phyloP scores from a whole-genome alignment of 305 asterid genomes.

The Fraxinus paxiana region DNA sequence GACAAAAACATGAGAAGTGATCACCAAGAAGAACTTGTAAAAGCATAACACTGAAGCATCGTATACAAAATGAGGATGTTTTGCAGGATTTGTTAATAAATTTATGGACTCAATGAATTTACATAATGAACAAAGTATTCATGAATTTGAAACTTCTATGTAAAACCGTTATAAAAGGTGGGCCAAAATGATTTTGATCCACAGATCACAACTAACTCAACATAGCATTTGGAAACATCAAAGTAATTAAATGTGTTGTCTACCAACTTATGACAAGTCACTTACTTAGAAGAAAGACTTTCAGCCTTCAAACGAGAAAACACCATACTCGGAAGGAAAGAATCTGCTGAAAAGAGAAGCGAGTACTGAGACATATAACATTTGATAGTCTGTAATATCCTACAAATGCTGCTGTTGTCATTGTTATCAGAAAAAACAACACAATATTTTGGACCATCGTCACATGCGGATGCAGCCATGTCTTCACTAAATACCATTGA shows the following conservation, averaged over 20 bases:
- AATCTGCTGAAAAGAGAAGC: conserved; percentile 34
- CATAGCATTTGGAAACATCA: not conserved
- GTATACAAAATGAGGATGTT: not conserved
- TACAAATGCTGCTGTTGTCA: conserved; percentile 49
- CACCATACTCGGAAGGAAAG: conserved; percentile 40
- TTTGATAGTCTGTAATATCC: conserved; percentile 41
- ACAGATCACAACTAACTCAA: not conserved
- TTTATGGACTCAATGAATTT: not conserved
- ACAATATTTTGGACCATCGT: conserved; percentile 34
- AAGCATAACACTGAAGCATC: not conserved
- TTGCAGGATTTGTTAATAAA: not conserved
- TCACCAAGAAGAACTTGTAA: not conserved
- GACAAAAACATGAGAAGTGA: not conserved
- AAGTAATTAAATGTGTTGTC: conserved; percentile 10
- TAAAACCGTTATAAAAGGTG: not conserved
- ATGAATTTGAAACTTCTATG: not conserved
- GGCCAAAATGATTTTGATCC: not conserved
- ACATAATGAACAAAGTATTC: not conserved
- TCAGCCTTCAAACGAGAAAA: conserved; percentile 38
- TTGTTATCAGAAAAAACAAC: conserved; percentile 43
- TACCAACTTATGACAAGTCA: conserved; percentile 11
- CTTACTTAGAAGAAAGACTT: conserved; percentile 70
- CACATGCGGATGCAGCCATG: conserved; percentile 14
- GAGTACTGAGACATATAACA: conserved; percentile 41
- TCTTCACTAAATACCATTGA: conserved; percentile 24